Conservation (phyloP, 495 filamentous ascomycete genomes). For the Daldinia vernicosa region DNA sequence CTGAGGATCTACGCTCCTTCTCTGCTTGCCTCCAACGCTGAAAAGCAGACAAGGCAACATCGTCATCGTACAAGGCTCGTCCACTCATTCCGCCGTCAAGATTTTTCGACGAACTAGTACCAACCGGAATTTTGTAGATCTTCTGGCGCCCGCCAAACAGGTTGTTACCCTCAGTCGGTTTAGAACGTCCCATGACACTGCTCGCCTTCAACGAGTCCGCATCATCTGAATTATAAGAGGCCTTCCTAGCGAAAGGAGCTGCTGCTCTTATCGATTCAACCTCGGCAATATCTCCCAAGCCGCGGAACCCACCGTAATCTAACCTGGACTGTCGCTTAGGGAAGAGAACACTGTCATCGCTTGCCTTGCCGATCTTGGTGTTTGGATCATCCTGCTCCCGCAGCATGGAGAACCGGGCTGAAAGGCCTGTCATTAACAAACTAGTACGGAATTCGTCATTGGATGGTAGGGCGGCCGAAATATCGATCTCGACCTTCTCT, state of each 20-base stretch:
- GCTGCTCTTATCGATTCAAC: constrained; percentile 79
- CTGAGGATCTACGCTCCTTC: constrained; percentile 62
- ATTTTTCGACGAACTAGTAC: constrained; percentile 51
- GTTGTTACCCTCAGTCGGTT: constrained; percentile 89
- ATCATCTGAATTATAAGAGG: constrained; percentile 75
- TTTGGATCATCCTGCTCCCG: constrained; percentile 90
- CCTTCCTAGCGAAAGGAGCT: constrained; percentile 55
- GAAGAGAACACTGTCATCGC: constrained; percentile 89
- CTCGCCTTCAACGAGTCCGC: constrained; percentile 56
- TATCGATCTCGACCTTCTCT: constrained; percentile 74
- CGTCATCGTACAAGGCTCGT: constrained; percentile 83
- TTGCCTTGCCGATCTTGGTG: constrained; percentile 89
- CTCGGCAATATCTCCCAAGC: constrained; percentile 86
- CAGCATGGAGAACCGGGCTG: constrained; percentile 95
- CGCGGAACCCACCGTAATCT: constrained; percentile 55
- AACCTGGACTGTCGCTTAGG: constrained; percentile 81
- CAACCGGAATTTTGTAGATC: constrained; percentile 85
- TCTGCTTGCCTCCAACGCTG: constrained; percentile 68
- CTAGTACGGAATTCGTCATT: constrained; percentile 96
- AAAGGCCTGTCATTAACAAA: constrained; percentile 92
- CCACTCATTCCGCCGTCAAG: constrained; percentile 66
- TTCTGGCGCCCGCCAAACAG: constrained; percentile 97
- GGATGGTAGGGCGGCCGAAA: constrained; percentile 77
- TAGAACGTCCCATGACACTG: constrained; percentile 84
- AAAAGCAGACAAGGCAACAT: constrained; percentile 82